Percentiles rank a stretch among this genome's conserved stretches.
phyloP scores from a whole-genome alignment of 306 rosid species.

The Glycine tomentella region DNA sequence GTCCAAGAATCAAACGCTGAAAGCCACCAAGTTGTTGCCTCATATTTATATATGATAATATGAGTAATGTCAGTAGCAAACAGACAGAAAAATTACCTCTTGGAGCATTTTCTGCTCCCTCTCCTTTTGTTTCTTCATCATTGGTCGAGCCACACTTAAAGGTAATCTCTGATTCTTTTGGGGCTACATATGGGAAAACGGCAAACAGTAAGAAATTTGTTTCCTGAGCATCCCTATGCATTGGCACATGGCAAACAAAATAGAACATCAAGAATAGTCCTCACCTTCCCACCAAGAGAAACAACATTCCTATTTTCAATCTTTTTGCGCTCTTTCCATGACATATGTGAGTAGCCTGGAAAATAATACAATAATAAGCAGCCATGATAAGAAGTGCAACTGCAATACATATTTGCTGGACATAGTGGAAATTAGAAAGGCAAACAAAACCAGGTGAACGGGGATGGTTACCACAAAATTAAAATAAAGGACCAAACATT shows the following conservation, averaged over 20 bases:
- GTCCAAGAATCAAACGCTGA: conserved; percentile 62
- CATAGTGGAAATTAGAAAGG: not conserved
- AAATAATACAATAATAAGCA: conserved; percentile 24
- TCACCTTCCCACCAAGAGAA: conserved; percentile 90
- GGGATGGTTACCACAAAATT: not conserved
- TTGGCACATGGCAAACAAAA: conserved; percentile 15
- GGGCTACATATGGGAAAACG: conserved; percentile 54
- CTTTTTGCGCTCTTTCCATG: conserved; percentile 87
- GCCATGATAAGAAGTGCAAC: conserved; percentile 24
- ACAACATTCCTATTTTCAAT: conserved; percentile 71
- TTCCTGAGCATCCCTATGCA: not conserved
- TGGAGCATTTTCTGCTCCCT: conserved; percentile 49
- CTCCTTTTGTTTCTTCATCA: conserved; percentile 78
- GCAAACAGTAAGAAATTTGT: conserved; percentile 4
- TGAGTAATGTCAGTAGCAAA: not conserved
- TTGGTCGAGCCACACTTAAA: conserved; percentile 74
- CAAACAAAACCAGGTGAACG: not conserved
- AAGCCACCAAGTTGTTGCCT: conserved; percentile 22
- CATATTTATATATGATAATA: not conserved
- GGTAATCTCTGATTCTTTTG: conserved; percentile 68
- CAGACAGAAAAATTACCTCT: conserved; percentile 57
- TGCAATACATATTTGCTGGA: not conserved
- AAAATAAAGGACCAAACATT: conserved; percentile 17
- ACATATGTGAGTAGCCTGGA: conserved; percentile 74
- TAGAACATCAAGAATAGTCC: conserved; percentile 36